Percentiles rank a stretch among this genome's conserved stretches.
These are phyloP conservation scores for Pelargonium nanum DNA, from an alignment of 345 rosid species.

Conservation along the genomic window DNA sequence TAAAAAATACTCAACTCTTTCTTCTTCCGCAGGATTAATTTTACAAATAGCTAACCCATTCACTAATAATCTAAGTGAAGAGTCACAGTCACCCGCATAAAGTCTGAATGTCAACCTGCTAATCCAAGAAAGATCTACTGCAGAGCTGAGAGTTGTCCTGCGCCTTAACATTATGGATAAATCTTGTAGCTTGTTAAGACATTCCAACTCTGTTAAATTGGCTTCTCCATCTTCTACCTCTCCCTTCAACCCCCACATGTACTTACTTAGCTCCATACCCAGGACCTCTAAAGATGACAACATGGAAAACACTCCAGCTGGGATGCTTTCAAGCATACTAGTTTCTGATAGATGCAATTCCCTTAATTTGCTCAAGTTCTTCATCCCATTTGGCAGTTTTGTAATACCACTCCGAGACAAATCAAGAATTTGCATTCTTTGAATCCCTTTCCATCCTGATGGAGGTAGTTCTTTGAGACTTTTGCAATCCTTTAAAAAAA, in stretches of 20 bases:
- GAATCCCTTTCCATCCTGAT: not conserved
- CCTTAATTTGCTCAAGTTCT: not conserved
- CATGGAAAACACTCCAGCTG: slow-evolving; percentile 18
- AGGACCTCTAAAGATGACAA: slow-evolving; percentile 28
- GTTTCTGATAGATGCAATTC: slow-evolving; percentile 30
- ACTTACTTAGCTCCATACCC: slow-evolving; percentile 34
- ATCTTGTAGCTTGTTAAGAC: not conserved
- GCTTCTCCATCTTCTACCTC: not conserved
- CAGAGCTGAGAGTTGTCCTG: not conserved
- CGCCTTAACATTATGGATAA: not conserved
- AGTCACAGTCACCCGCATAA: not conserved
- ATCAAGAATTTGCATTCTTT: not conserved
- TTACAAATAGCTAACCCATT: not conserved
- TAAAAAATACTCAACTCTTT: not conserved
- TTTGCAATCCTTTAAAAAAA: slow-evolving; percentile 24
- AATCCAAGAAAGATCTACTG: not conserved
- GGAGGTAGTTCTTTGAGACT: slow-evolving; percentile 27
- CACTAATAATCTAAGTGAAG: too few species aligned
- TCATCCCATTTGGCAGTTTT: not conserved
- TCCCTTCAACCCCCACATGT: slow-evolving; percentile 4
- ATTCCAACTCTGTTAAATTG: not conserved
- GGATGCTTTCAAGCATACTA: slow-evolving; percentile 22
- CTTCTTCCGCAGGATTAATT: not conserved
- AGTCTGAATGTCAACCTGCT: not conserved
- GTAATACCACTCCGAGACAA: not conserved